Evolutionary conservation across 2,329 filamentous ascomycete genomes (phyloP).

Genomic region (Hypoxylon sp.): DNA sequence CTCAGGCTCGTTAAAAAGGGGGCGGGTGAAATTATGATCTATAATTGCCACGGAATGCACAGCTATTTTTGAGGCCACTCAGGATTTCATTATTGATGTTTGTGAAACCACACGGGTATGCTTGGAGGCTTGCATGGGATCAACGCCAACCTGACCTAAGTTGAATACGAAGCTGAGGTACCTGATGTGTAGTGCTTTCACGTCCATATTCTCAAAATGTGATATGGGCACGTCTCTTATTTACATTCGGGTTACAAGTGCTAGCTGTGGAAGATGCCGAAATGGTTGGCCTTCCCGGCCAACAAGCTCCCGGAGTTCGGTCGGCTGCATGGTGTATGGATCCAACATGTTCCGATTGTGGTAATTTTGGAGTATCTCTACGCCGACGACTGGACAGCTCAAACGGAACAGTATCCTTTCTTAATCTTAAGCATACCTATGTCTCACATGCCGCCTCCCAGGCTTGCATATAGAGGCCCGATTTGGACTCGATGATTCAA

Average conservation of each 20-base stretch:
- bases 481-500: not conserved
- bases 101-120: conserved; percentile 28
- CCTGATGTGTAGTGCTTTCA: no score
- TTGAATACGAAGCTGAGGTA: conserved; percentile 11
- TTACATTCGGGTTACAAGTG: not conserved
- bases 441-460: conserved; percentile 8
- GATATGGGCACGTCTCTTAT: no score
- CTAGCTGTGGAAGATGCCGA: not conserved
- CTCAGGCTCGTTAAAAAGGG: conserved; percentile 27
- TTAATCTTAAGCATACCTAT: conserved; percentile 2
- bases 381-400: not conserved
- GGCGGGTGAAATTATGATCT: conserved; percentile 34
- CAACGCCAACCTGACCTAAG: conserved; percentile 2
- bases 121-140: conserved; percentile 11
- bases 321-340: conserved; percentile 18
- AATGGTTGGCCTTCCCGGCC: conserved; percentile 10
- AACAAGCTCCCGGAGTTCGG: conserved; percentile 29
- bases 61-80: conserved; percentile 6
- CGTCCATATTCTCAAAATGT: no score
- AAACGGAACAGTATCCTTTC: not conserved
- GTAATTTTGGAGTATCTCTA: conserved; percentile 2
- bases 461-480: not conserved
- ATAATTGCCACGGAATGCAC: conserved; percentile 23
- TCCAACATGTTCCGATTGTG: conserved; percentile 5
- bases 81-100: conserved; percentile 13